Evolutionary conservation across 2,329 filamentous ascomycete genomes (phyloP).

Genomic region (Aspergillus spinulosporus): DNA sequence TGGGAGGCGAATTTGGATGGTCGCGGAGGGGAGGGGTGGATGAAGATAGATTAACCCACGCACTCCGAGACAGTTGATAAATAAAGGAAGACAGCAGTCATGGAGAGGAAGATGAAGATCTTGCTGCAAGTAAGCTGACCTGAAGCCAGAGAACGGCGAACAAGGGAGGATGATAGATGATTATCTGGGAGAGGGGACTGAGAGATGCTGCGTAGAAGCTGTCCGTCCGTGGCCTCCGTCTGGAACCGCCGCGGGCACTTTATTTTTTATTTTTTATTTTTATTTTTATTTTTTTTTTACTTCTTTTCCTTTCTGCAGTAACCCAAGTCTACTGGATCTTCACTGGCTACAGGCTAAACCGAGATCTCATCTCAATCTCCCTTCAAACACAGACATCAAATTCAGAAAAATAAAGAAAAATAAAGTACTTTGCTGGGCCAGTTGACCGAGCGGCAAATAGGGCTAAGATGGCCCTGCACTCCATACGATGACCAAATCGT

Average conservation of each 20-base stretch:
- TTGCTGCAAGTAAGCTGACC: constrained; percentile 10
- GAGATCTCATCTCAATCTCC: neutral
- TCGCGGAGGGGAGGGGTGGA: constrained; percentile 8
- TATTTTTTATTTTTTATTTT: no score
- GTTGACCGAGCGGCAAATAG: constrained; percentile 1
- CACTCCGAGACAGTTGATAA: constrained; percentile 20
- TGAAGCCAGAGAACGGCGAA: constrained; percentile 5
- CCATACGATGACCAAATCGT: neutral
- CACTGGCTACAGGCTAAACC: neutral
- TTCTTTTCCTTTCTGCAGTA: neutral
- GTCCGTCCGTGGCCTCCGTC: constrained; percentile 7
- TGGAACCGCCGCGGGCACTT: neutral
- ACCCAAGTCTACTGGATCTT: constrained; percentile 10
- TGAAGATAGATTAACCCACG: constrained; percentile 20
- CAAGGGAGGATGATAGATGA: neutral
- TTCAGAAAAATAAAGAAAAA: no score
- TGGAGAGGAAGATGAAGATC: constrained; percentile 17
- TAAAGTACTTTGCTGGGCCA: neutral
- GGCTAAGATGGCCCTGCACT: neutral
- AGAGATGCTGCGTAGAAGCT: constrained; percentile 12
- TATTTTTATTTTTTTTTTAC: constrained; percentile 3
- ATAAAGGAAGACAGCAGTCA: constrained; percentile 22
- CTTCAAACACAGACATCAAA: neutral
- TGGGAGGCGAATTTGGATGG: constrained; percentile 5
- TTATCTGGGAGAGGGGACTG: constrained; percentile 6